Evolutionary conservation across 352 stramenopile species (phyloP).

Genomic region (Globisporangium sylvaticum): DNA sequence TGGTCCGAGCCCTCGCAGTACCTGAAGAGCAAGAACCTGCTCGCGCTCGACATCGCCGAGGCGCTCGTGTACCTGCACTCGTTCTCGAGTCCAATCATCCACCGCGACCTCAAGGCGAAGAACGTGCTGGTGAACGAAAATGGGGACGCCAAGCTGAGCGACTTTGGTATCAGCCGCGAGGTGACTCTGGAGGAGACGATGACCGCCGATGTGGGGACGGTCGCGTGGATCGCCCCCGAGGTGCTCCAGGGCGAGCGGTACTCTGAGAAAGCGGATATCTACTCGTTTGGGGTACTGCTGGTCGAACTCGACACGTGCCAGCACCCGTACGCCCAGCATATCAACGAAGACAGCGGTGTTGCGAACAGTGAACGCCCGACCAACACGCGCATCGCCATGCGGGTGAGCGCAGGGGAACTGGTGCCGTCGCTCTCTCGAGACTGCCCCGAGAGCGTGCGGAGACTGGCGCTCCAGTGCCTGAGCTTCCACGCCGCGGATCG

Average conservation of each 20-base stretch:
- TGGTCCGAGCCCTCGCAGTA: not conserved
- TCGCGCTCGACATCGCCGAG: conserved; percentile 44
- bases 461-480: conserved; percentile 18
- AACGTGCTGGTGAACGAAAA: conserved; percentile 37
- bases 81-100: conserved; percentile 44
- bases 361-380: not conserved
- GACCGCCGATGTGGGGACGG: not conserved
- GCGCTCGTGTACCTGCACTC: conserved; percentile 51
- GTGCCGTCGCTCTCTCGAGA: conserved; percentile 10
- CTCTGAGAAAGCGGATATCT: not conserved
- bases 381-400: conserved; percentile 22
- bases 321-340: not conserved
- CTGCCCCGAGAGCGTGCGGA: conserved; percentile 14
- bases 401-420: conserved; percentile 20
- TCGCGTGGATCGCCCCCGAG: not conserved
- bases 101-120: conserved; percentile 45
- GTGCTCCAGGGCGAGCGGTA: not conserved
- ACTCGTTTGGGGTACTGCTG: not conserved
- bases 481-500: conserved; percentile 16
- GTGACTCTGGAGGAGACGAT: not conserved
- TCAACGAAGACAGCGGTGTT: not conserved
- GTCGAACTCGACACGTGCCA: not conserved
- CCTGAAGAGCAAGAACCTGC: conserved; percentile 28
- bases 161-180: conserved; percentile 78
- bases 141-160: conserved; percentile 53